Evolutionary conservation across 2,329 filamentous ascomycete genomes (phyloP), one percentile per base, ranked within the genome.

Genomic region (Peltaster fructicola): DNA sequence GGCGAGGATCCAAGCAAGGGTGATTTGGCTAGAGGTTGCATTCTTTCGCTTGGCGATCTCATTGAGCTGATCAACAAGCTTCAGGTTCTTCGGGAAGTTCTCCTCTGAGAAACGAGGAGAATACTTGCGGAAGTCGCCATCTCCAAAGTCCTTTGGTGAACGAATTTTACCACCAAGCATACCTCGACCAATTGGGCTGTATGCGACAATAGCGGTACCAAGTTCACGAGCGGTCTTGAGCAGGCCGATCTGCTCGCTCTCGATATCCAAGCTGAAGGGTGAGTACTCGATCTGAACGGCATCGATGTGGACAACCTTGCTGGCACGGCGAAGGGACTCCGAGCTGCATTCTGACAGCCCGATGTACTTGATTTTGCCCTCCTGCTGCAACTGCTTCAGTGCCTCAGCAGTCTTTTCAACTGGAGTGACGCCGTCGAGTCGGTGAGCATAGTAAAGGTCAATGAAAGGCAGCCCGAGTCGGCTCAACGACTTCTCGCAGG

Each of bases 1-100:
- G 4, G 59, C 59, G 34, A 71, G 37, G 28, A 76, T 36, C 69
- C 71, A 77, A 0, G 70, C 70, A 14, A 76, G 51, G 2, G 65
- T 61, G 15, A 78, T 41, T 40, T 78, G 63, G 2, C 55, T 56
- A 0, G 65, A 36, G 0, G 69, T 70, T 22, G 53, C 56, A 3
- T 52, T 57, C 47, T 75, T 73, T 32, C 48, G 52, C 20, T 56
- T 47, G 1, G 65, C 67, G 5, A 73, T 39, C 4, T 39, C 49
- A 3, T 48, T 42, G 28, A 74, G 54, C 10, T 45, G 44, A 15
- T 63, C 57, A 3, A 69, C 59, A 3, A 73, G 42, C 32, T 53
- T 48, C 7, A 70, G 31, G 33, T 73, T 73, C 42, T 63, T 63
- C 6, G 43, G 46, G 36, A 69, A 61, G 34, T 71, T 65, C 24